Base-by-base conservation (phyloP, 164 flowering plant species). In the Sextonia rubra region DNA sequence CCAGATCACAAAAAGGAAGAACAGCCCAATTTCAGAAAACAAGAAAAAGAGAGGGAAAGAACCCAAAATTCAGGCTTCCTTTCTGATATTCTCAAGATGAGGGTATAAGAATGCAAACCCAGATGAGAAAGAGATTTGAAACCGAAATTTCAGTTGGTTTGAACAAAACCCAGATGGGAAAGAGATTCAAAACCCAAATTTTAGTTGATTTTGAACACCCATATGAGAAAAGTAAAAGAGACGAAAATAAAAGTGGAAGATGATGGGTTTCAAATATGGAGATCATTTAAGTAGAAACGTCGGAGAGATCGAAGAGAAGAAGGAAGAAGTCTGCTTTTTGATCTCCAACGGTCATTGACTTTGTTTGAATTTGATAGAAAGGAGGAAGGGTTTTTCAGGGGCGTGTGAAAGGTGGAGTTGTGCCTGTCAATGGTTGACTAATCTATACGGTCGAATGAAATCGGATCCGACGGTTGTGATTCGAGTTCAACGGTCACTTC, bases 381-480 rank as follows among this genome's bases (percentile, higher is more conserved):
- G 12, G 23, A 60, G 22, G 24, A 20, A 15, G 63, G 69, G 26
- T 14, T 37, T 62, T 64, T 4, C 7, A 63, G 64, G 47, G 23
- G 12, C 5, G 64, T 48, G 32, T 11, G 60, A 62, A 14, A 22
- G 14, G 23, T 37, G 7, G 62, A 62, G 18, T 66, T 37, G 69
- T 68, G 47, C 8, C 4, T 23, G 1, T 20, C 44, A 72, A 77
- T 75, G 76, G 79, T 77, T 73, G 70, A 69, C 23, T 68, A 25
- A 69, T 77, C 69, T 69, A 69, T 30, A 37, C 71, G n/a, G 74
- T 60, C 22, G 17, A 47, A 58, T 15, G 11, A 47, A 5, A 9
- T 37, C 22, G 0, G 63, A 72, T 64, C 71, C 68, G 25, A 68
- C 71, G 72, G 76, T 48, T 61, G 30, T n/a, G 26, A 22, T 17